phyloP scores from a whole-genome alignment of 2,329 filamentous ascomycete species.

The Teratosphaeriaceae sp. region DNA sequence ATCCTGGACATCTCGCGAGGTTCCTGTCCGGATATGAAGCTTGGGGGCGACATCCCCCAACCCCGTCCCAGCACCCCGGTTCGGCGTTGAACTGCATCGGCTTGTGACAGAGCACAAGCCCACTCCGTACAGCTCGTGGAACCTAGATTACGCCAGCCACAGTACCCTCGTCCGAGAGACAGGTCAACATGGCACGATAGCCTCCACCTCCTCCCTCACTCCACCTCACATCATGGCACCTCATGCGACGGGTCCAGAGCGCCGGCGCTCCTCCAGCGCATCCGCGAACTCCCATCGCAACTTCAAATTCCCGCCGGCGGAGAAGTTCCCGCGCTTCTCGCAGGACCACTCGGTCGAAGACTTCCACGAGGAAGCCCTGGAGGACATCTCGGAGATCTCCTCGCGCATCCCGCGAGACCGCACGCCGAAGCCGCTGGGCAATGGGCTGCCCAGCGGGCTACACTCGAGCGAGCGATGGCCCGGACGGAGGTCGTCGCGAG shows the following conservation, averaged over 20 bases:
- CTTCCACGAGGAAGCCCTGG: constrained; percentile 13
- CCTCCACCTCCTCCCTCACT: not conserved
- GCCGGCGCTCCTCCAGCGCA: constrained; percentile 23
- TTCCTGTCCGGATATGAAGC: no score
- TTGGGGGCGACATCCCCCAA: no score
- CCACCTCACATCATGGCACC: constrained; percentile 17
- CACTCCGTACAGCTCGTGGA: no score
- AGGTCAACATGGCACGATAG: constrained; percentile 2
- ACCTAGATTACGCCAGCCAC: no score
- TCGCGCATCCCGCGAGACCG: constrained; percentile 18
- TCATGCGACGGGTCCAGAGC: constrained; percentile 21
- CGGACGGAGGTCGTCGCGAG: constrained; percentile 39
- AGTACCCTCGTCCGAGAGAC: no score
- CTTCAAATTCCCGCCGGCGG: constrained; percentile 39
- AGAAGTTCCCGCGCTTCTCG: constrained; percentile 36
- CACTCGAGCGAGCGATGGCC: constrained; percentile 53
- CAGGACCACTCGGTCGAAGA: constrained; percentile 28
- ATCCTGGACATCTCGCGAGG: no score
- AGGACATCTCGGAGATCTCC: constrained; percentile 13
- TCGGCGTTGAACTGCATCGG: not conserved
- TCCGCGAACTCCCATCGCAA: constrained; percentile 18
- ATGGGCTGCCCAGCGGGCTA: constrained; percentile 28
- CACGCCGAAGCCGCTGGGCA: constrained; percentile 25
- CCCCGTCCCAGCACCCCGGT: not conserved
- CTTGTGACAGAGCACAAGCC: no score